A percentile compares a stretch with the other conserved stretches of the same genome.
Evolutionary conservation across 352 stramenopile species (phyloP).

Genomic region (Globisporangium spiculum): DNA sequence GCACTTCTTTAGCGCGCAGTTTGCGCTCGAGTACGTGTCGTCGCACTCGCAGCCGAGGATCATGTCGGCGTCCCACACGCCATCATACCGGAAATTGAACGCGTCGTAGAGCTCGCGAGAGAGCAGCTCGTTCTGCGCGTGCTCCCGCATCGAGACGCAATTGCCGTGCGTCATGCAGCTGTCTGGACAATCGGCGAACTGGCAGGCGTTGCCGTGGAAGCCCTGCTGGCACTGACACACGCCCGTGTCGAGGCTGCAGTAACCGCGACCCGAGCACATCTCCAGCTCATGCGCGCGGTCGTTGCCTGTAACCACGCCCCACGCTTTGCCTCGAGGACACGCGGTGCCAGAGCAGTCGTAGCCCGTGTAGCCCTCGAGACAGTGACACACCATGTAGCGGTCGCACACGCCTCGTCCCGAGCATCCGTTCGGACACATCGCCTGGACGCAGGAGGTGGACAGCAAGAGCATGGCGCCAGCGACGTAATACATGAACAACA

Average conservation of each 20-base stretch:
- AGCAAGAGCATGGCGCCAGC: not conserved
- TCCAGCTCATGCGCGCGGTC: constrained; percentile 43
- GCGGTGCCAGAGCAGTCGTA: constrained; percentile 60
- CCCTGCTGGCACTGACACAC: constrained; percentile 79
- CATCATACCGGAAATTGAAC: constrained; percentile 37
- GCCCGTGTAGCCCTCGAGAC: constrained; percentile 47
- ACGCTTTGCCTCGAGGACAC: constrained; percentile 49
- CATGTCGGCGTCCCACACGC: constrained; percentile 71
- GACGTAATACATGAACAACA: not conserved
- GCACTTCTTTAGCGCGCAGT: constrained; percentile 63
- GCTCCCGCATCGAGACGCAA: constrained; percentile 69
- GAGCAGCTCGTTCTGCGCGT: constrained; percentile 47
- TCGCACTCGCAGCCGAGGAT: constrained; percentile 81
- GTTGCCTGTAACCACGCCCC: constrained; percentile 42
- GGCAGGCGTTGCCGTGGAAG: constrained; percentile 72
- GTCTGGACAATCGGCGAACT: constrained; percentile 52
- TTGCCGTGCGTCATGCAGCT: constrained; percentile 46
- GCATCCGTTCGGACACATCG: constrained; percentile 57
- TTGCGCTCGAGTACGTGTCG: constrained; percentile 42
- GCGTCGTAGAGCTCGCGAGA: constrained; percentile 53
- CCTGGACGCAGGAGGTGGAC: constrained; percentile 7
- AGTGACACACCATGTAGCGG: constrained; percentile 53
- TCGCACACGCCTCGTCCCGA: constrained; percentile 58
- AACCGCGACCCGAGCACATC: constrained; percentile 66
- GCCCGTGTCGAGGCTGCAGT: constrained; percentile 63